Base-by-base conservation (phyloP, 2,329 filamentous ascomycete species). In the Fusarium devonianum region DNA sequence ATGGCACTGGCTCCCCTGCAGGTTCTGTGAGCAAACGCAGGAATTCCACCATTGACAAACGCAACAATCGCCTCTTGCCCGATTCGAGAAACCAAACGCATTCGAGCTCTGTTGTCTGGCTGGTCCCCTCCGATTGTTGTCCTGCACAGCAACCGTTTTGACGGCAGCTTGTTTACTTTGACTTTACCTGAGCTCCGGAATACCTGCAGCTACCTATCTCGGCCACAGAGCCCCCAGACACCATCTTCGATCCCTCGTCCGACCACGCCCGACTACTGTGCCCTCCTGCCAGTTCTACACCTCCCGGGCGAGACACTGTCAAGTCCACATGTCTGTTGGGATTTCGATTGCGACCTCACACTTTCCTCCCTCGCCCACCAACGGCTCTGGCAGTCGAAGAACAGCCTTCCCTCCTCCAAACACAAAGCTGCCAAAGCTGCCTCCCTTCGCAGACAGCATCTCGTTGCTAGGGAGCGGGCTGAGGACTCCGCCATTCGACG, bases 401-500 rank as follows among this genome's bases (percentile, higher is more conserved):
- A 48, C 51, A 28, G 46, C 51, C 26, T 47, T 54, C 26, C 54
- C 48, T 35, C 55, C 50, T 17, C 35, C 42, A 41, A 56, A 43
- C 42, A 44, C 60, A 30, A 41, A 52, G 17, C 49, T 63, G 38
- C 61, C 61, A 29, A 67, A 67, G 55, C 56, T 59, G 19, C 58
- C 51, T 26, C 47, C 56, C 30, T 49, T 61, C 40, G 46, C 43
- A 42, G 30, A 62, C 52, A 46, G 56, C 43, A 46, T 56, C 37
- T 40, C 44, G 26, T 48, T 41, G 29, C 43, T 55, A 41, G 66
- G 61, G 47, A 66, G 67, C 66, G 78, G 79, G 53, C 74, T 81
- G 62, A 73, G 70, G 64, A 81, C 78, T 50, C 79, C 80, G 40
- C 79, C 78, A 29, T 67, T 72, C 58, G 79, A 82, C 71, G 72